Conservation (phyloP, 495 filamentous ascomycete species). For the Bacidia gigantensis region DNA sequence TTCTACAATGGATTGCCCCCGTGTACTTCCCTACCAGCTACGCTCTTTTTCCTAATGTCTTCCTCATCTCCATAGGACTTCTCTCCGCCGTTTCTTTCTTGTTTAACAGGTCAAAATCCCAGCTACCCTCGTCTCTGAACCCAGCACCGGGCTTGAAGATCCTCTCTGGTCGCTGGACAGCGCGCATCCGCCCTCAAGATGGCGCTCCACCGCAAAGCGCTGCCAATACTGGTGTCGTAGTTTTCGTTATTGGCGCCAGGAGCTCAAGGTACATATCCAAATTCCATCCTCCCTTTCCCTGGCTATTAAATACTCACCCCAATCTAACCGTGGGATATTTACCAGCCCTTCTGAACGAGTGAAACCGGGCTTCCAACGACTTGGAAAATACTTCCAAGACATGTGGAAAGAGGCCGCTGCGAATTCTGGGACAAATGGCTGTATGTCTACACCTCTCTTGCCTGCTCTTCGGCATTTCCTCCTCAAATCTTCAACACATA, state of each 20-base stretch:
- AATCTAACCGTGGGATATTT: neutral
- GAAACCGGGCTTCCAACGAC: neutral
- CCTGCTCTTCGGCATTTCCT: neutral
- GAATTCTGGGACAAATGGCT: neutral
- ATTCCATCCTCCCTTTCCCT: neutral
- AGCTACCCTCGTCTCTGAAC: too few species aligned
- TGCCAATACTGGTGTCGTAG: neutral
- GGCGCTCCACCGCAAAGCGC: neutral
- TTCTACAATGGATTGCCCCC: too few species aligned
- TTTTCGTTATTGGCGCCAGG: neutral
- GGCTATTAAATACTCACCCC: neutral
- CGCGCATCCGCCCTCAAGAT: too few species aligned
- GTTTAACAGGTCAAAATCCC: too few species aligned
- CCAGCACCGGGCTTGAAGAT: too few species aligned
- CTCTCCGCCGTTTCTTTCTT: too few species aligned
- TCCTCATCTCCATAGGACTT: too few species aligned
- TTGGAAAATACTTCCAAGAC: slow-evolving; percentile 9
- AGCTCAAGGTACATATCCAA: too few species aligned
- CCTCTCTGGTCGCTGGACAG: neutral
- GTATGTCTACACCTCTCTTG: neutral
- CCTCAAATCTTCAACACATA: too few species aligned
- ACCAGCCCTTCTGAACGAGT: neutral
- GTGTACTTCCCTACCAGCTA: too few species aligned
- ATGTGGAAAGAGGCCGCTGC: slow-evolving; percentile 21
- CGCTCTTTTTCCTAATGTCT: too few species aligned